These are phyloP conservation scores for Fusarium stilboides DNA, from an alignment of 2,329 filamentous ascomycete genomes.

Conservation along the genomic window DNA sequence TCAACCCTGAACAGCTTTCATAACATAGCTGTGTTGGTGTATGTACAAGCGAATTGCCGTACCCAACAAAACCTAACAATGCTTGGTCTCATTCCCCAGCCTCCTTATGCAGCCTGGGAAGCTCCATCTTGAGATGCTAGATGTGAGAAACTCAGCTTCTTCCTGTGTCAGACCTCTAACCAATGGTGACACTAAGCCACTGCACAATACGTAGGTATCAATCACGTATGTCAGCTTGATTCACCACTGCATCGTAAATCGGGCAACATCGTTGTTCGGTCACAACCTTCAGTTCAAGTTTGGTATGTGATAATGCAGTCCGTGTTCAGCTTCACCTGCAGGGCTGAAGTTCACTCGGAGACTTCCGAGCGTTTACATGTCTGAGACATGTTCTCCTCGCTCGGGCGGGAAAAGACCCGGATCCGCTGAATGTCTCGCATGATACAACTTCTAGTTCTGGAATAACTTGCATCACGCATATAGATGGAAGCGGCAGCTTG, in stretches of 20 bases:
- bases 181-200: neutral
- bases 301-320: neutral
- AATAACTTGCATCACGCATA: constrained; percentile 7
- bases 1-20: neutral
- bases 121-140: neutral
- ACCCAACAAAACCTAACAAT: no score
- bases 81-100: neutral
- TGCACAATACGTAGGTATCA: neutral
- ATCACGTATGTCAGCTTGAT: neutral
- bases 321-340: neutral
- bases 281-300: no score
- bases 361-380: constrained; percentile 2
- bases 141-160: neutral
- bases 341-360: neutral
- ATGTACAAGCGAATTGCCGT: neutral
- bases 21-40: neutral
- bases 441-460: neutral
- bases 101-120: neutral
- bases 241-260: neutral
- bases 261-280: neutral
- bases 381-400: neutral
- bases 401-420: neutral
- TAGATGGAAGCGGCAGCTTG: neutral
- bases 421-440: neutral
- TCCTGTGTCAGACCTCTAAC: neutral